phyloP scores from a whole-genome alignment of 768 basidiomycete species.

The Pulveroboletus ravenelii region DNA sequence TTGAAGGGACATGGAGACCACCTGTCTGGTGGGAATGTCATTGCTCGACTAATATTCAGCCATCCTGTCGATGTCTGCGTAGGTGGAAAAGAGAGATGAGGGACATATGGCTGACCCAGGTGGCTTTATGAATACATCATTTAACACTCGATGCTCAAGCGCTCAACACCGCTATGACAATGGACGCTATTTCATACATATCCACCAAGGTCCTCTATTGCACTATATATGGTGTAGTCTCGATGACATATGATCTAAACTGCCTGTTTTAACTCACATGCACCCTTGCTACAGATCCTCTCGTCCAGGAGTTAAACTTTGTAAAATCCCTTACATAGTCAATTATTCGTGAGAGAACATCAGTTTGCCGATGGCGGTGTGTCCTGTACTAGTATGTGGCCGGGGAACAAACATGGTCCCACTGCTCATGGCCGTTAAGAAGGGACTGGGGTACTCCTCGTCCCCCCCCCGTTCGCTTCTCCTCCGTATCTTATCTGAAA shows the following conservation, averaged over 20 bases:
- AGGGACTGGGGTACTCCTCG: too few relatives aligned
- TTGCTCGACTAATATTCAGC: conserved; percentile 23
- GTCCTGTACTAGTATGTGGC: conserved; percentile 2
- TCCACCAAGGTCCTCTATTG: neutral
- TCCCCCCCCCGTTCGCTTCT: neutral
- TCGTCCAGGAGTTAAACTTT: neutral
- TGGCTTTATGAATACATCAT: conserved; percentile 38
- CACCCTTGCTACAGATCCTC: neutral
- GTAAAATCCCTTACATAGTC: neutral
- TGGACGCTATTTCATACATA: conserved; percentile 5
- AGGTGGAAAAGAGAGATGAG: conserved; percentile 40
- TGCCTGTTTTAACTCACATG: neutral
- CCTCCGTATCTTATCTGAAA: conserved; percentile 12
- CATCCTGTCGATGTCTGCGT: conserved; percentile 26
- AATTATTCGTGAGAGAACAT: neutral
- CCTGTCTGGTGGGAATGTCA: conserved; percentile 33
- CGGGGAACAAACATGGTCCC: neutral
- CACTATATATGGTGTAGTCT: conserved; percentile 11
- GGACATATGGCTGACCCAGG: conserved; percentile 41
- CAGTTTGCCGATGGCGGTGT: conserved; percentile 5
- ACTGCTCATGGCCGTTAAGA: neutral
- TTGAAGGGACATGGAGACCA: conserved; percentile 34
- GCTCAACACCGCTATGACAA: neutral
- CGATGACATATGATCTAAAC: neutral
- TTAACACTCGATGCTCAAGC: conserved; percentile 2